Evolutionary conservation across 495 filamentous ascomycete genomes (phyloP).

Genomic region (Bombardia bombarda): DNA sequence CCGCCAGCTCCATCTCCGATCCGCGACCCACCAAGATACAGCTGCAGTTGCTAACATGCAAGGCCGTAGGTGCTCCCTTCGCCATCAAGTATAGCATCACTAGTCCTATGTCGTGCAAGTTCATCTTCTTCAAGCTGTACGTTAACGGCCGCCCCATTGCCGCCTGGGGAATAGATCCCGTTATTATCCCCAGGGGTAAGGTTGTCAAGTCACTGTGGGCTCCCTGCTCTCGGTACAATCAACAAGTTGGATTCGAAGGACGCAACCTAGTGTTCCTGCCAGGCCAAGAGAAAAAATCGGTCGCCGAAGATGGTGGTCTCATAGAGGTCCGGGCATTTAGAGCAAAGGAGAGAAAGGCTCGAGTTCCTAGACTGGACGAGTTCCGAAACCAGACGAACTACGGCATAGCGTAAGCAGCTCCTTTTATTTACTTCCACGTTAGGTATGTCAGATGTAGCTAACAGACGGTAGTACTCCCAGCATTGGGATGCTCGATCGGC

Average conservation of each 20-base stretch:
- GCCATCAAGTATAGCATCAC: slow-evolving; percentile 34
- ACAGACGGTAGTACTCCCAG: slow-evolving; percentile 28
- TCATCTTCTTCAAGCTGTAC: slow-evolving; percentile 42
- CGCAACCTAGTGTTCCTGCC: slow-evolving; percentile 36
- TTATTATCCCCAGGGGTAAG: slow-evolving; percentile 18
- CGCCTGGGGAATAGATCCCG: slow-evolving; percentile 38
- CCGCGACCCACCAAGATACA: slow-evolving; percentile 24
- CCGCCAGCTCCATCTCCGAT: neutral
- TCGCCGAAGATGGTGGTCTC: slow-evolving; percentile 42
- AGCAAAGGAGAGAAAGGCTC: slow-evolving; percentile 27
- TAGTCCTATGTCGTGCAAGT: slow-evolving; percentile 21
- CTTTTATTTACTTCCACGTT: neutral
- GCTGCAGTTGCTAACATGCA: too few species aligned
- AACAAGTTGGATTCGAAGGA: slow-evolving; percentile 28
- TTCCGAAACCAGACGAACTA: slow-evolving; percentile 33
- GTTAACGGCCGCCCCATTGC: slow-evolving; percentile 40
- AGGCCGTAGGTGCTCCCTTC: too few species aligned
- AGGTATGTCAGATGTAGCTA: neutral
- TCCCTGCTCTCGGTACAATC: slow-evolving; percentile 18
- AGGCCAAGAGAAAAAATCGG: slow-evolving; percentile 22
- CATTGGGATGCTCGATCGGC: slow-evolving; percentile 38
- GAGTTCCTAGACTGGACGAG: slow-evolving; percentile 23
- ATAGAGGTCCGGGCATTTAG: slow-evolving; percentile 45
- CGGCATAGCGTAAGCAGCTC: slow-evolving; percentile 36
- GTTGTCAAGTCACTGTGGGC: slow-evolving; percentile 37